Percentiles rank a stretch among this genome's conserved stretches.
phyloP scores from a whole-genome alignment of 2,329 filamentous ascomycete species.

The Cryphonectria nitschkei region DNA sequence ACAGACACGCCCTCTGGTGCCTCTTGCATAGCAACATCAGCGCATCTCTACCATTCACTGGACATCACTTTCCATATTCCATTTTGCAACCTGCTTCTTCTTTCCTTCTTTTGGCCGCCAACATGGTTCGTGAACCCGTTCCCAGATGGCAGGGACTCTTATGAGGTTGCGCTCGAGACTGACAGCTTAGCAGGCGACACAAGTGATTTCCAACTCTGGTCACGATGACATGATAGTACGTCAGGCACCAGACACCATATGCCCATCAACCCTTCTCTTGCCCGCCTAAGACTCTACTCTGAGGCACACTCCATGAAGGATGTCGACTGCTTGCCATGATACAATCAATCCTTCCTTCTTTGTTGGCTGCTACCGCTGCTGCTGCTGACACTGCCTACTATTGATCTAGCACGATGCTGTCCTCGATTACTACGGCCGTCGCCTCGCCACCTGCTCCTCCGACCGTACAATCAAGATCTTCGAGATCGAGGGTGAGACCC shows the following conservation, averaged over 20 bases:
- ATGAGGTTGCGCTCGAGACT: not conserved
- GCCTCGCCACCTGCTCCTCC: slow-evolving; percentile 94
- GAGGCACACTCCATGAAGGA: slow-evolving; percentile 17
- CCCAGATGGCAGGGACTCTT: slow-evolving; percentile 20
- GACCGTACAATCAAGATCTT: slow-evolving; percentile 99
- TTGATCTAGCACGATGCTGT: slow-evolving; percentile 87
- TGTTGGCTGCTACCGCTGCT: not conserved
- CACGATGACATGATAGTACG: slow-evolving; percentile 99
- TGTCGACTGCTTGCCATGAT: slow-evolving; percentile 23
- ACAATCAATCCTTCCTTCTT: slow-evolving; percentile 18
- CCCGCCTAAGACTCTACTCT: slow-evolving; percentile 8
- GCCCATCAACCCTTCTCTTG: not conserved
- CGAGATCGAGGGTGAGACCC: slow-evolving; percentile 91
- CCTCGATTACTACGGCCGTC: slow-evolving; percentile 96
- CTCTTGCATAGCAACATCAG: slow-evolving; percentile 4
- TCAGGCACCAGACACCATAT: slow-evolving; percentile 35
- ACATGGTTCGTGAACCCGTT: slow-evolving; percentile 26
- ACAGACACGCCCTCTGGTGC: not conserved
- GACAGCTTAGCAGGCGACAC: slow-evolving; percentile 48
- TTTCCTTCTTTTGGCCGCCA: slow-evolving; percentile 19
- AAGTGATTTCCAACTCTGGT: slow-evolving; percentile 81
- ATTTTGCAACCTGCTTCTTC: not conserved
- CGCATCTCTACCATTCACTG: not conserved
- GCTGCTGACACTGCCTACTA: slow-evolving; percentile 26
- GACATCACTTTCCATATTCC: not conserved